Evolutionary conservation across 371 early-diverging fungal genomes (phyloP), one percentile per base, ranked within the genome.

Genomic region (Saksenaea vasiformis): DNA sequence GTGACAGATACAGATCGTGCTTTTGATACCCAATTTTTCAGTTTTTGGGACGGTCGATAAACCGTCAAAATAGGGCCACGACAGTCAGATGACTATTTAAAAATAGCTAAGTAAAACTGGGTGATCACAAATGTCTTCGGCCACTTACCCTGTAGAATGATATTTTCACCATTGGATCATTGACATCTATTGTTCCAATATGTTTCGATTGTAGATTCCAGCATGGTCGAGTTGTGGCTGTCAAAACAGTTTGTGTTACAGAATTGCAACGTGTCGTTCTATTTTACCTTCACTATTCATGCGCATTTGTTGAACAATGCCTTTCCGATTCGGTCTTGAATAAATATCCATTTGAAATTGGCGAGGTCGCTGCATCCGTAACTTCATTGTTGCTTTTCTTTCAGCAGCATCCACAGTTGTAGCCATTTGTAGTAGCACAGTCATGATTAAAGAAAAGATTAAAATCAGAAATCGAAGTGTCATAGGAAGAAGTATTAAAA

Each of bases 151-250:
- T 37, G 28, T 56, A 62, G 54, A 62, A 62, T 7, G 37, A 31
- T 41, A 62, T 41, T 34, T 56, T 62, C 19, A 62, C 54, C 55
- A 62, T 62, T 8, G 62, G 62, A 56, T 62, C 62, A 62, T 62
- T 62, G 43, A 62, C 56, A 38, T 39, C 54, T 14, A 62, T 28
- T 0, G 62, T 55, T 4, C 62, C 62, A 9, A 62, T 41, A 56
- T 62, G 62, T 31, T 56, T 62, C 17, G 54, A 56, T n/a, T 55
- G 43, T 17, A 62, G 34, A 34, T 62, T 62, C 55, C 55, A 62
- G 22, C 62, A 62, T 19, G 56, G 56, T 19, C 41, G 24, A 26
- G 35, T 14, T 7, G 43, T 2, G 11, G 5, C 38, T 57, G n/a
- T 22, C 37, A 15, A 37, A 22, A 14, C 58, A 11, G 5, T 38